These are phyloP conservation scores for Fusarium sterilihyphosum DNA, from an alignment of 2,329 filamentous ascomycete genomes.

Conservation along the genomic window DNA sequence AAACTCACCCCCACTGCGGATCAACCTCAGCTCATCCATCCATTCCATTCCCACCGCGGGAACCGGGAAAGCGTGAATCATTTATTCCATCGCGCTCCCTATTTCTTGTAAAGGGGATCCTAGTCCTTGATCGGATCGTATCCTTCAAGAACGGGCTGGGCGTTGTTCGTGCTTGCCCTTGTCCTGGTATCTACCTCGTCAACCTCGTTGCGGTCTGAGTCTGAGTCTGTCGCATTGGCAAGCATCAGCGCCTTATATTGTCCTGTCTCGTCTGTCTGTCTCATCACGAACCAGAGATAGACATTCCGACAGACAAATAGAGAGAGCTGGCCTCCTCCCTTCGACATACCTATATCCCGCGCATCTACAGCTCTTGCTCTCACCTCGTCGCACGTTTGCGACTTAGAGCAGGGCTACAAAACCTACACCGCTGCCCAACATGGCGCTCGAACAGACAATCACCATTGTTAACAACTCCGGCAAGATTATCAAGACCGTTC, in stretches of 20 bases:
- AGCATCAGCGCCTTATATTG: constrained; percentile 10
- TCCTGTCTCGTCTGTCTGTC: constrained; percentile 4
- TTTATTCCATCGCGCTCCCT: constrained; percentile 17
- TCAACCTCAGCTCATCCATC: constrained; percentile 30
- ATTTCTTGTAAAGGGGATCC: constrained; percentile 31
- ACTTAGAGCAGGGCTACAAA: constrained; percentile 9
- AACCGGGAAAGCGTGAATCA: constrained; percentile 36
- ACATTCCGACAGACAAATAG: constrained; percentile 11
- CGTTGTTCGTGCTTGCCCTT: constrained; percentile 9
- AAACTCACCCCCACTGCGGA: constrained; percentile 29
- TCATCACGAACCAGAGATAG: constrained; percentile 18
- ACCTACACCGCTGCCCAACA: constrained; percentile 42
- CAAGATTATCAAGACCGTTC: constrained; percentile 88
- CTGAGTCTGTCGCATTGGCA: constrained; percentile 15
- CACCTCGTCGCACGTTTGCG: neutral
- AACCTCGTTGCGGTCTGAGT: constrained; percentile 19
- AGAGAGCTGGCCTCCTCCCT: constrained; percentile 42
- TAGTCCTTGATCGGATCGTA: constrained; percentile 18
- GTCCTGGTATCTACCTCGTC: constrained; percentile 7
- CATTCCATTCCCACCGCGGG: constrained; percentile 29
- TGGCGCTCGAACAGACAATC: constrained; percentile 74
- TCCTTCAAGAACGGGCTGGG: constrained; percentile 25
- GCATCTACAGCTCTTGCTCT: constrained; percentile 1
- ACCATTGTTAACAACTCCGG: constrained; percentile 91
- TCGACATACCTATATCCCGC: neutral